phyloP scores from a whole-genome alignment of 257 asterid genomes.

The Lavandula angustifolia region DNA sequence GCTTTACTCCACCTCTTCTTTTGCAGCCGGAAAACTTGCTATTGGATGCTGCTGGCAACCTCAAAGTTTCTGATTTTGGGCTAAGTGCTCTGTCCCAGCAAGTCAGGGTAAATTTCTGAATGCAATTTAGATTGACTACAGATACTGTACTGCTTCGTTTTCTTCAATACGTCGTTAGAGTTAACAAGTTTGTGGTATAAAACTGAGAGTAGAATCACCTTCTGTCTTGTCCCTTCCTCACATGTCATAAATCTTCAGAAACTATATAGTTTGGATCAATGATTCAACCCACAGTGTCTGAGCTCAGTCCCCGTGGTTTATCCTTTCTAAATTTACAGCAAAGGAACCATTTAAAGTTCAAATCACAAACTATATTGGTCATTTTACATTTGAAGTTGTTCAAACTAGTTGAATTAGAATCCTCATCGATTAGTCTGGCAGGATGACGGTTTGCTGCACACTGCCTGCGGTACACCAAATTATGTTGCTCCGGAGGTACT shows the following conservation, averaged over 20 bases:
- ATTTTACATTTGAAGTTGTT: neutral
- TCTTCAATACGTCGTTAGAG: neutral
- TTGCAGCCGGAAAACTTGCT: conserved; percentile 87
- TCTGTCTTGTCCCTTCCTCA: neutral
- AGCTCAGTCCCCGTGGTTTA: conserved; percentile 4
- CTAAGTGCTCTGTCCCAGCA: conserved; percentile 96
- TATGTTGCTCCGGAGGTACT: conserved; percentile 99
- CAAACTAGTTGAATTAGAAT: neutral
- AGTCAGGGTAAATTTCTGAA: conserved; percentile 66
- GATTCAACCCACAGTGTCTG: neutral
- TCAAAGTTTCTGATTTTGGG: conserved; percentile 94
- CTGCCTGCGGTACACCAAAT: conserved; percentile 97
- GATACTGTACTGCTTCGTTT: neutral
- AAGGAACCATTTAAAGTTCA: conserved; percentile 2
- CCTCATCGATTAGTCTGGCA: conserved; percentile 39
- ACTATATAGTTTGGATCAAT: conserved; percentile 3
- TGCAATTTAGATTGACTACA: neutral
- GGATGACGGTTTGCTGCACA: conserved; percentile 96
- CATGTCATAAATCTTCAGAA: neutral
- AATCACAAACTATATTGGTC: neutral
- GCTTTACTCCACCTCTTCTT: conserved; percentile 13
- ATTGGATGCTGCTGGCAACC: conserved; percentile 78
- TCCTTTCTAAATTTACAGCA: neutral
- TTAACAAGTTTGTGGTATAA: neutral
- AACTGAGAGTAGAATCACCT: neutral